Conservation (phyloP, 208 protist species). For the Herpetomonas tarakana region DNA sequence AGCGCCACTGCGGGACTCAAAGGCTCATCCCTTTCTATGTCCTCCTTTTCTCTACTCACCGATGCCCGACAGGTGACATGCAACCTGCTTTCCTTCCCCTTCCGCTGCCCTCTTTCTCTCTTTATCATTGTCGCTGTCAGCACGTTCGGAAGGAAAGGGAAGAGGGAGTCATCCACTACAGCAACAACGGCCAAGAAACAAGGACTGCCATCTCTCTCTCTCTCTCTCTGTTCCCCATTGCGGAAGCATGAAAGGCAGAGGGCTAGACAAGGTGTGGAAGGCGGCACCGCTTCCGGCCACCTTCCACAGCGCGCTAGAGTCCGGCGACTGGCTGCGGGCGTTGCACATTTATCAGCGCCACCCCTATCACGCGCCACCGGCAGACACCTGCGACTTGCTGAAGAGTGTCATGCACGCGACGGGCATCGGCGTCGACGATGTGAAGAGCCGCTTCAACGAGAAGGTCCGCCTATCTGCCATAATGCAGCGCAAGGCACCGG, state of each 20-base stretch:
- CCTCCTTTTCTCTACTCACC: too few species aligned
- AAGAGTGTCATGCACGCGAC: slow-evolving; percentile 83
- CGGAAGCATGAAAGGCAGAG: slow-evolving; percentile 14
- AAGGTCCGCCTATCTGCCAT: slow-evolving; percentile 75
- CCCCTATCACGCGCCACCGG: slow-evolving; percentile 84
- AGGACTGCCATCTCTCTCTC: too few species aligned
- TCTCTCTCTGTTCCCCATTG: too few species aligned
- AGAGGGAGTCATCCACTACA: too few species aligned
- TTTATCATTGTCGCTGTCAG: too few species aligned
- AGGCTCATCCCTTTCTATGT: too few species aligned
- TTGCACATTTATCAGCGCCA: slow-evolving; percentile 81
- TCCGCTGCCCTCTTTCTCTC: too few species aligned
- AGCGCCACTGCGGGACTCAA: too few species aligned
- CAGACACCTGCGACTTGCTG: slow-evolving; percentile 83
- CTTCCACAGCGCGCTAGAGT: slow-evolving; percentile 77
- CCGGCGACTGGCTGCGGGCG: slow-evolving; percentile 76
- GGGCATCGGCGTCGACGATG: slow-evolving; percentile 72
- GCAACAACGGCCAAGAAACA: too few species aligned
- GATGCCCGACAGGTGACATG: too few species aligned
- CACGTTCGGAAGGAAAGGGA: too few species aligned
- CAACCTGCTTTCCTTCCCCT: too few species aligned
- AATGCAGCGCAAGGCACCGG: slow-evolving; percentile 58
- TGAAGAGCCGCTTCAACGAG: slow-evolving; percentile 87
- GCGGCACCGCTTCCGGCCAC: slow-evolving; percentile 74
- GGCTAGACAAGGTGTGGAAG: slow-evolving; percentile 64